A percentile compares a stretch with the other conserved stretches of the same genome.
These are phyloP conservation scores for Allomyces macrogynus DNA, from an alignment of 192 early-diverging fungal species.

Conservation along the genomic window DNA sequence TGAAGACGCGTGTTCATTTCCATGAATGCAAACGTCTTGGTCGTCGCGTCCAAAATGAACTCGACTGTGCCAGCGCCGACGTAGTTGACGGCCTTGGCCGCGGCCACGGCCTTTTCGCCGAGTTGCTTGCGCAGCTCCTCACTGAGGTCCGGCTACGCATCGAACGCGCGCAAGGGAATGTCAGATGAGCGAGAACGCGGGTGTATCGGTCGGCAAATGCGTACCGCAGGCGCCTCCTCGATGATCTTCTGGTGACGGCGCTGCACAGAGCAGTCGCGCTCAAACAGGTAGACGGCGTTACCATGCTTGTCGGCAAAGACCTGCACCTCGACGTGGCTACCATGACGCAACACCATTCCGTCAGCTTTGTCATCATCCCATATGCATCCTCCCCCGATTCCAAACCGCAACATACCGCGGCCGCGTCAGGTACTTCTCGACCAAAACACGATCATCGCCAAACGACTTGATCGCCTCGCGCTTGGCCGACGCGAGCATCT, in stretches of 20 bases:
- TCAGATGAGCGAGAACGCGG: not conserved
- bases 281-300: slow-evolving; percentile 80
- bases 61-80: slow-evolving; percentile 92
- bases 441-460: slow-evolving; percentile 69
- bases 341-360: too few relatives aligned
- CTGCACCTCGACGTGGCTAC: slow-evolving; percentile 77
- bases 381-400: not conserved
- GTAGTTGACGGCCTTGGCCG: slow-evolving; percentile 84
- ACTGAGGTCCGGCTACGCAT: too few relatives aligned
- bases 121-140: too few relatives aligned
- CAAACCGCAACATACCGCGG: slow-evolving; percentile 25
- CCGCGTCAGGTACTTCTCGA: slow-evolving; percentile 74
- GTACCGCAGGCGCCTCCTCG: slow-evolving; percentile 74
- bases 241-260: too few relatives aligned
- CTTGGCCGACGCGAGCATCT: slow-evolving; percentile 63
- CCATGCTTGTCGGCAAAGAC: slow-evolving; percentile 78
- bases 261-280: slow-evolving; percentile 89
- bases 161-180: too few relatives aligned
- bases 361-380: too few relatives aligned
- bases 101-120: too few relatives aligned
- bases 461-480: slow-evolving; percentile 80
- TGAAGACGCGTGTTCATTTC: slow-evolving; percentile 92
- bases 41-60: slow-evolving; percentile 80
- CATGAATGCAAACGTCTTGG: slow-evolving; percentile 86
- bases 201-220: not conserved